These are phyloP conservation scores for Parachaetomium inaequale DNA, from an alignment of 495 filamentous ascomycete species.

Conservation along the genomic window DNA sequence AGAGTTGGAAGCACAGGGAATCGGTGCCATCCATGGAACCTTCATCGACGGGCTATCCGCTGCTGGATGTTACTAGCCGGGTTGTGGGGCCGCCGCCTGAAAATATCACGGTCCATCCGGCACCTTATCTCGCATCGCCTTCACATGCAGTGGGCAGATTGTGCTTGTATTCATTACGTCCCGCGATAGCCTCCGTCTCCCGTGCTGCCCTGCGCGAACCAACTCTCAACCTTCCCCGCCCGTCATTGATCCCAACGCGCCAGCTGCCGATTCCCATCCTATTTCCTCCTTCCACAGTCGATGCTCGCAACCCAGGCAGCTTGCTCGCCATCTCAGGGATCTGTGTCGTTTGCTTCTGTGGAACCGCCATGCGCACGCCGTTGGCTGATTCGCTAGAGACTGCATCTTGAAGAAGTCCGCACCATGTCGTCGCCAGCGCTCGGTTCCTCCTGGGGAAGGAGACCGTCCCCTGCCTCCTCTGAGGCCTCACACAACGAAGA, in stretches of 20 bases:
- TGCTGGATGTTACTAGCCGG: not conserved
- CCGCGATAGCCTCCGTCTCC: not conserved
- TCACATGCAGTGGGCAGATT: not conserved
- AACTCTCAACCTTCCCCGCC: not conserved
- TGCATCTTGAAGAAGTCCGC: conserved; percentile 10
- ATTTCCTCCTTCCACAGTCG: not conserved
- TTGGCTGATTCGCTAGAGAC: conserved; percentile 6
- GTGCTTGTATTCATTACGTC: not conserved
- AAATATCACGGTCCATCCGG: not conserved
- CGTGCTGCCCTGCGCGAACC: not conserved
- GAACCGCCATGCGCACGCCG: conserved; percentile 22
- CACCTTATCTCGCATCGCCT: not conserved
- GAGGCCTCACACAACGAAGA: conserved; percentile 31
- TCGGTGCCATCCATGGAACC: not conserved
- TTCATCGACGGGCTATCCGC: no score
- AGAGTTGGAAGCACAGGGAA: not conserved
- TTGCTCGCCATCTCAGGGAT: not conserved
- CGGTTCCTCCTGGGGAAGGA: conserved; percentile 39
- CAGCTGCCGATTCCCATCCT: not conserved
- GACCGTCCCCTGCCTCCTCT: conserved; percentile 37
- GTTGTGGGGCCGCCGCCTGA: not conserved
- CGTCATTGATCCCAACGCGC: not conserved
- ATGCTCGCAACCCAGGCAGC: not conserved
- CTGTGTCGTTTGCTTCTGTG: conserved; percentile 14
- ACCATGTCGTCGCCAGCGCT: conserved; percentile 37